These are phyloP conservation scores for Mycena venus DNA, from an alignment of 768 basidiomycete species.

Conservation along the genomic window DNA sequence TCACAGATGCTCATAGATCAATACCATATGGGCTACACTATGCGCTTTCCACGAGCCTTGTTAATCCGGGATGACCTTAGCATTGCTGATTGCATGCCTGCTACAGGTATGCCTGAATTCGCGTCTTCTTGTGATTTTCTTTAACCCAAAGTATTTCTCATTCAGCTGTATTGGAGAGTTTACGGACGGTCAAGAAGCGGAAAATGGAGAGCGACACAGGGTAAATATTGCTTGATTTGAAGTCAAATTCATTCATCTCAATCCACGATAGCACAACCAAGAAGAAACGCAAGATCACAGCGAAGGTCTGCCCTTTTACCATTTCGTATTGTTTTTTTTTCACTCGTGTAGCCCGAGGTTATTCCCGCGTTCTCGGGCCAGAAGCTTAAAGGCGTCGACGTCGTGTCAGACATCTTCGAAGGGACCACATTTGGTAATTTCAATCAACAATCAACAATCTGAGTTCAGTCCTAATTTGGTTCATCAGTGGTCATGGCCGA, in stretches of 20 bases:
- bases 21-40: constrained; percentile 88
- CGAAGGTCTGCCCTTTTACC: constrained; percentile 61
- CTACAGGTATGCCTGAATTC: constrained; percentile 73
- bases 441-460: neutral
- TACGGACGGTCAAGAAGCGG: constrained; percentile 77
- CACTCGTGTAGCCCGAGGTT: constrained; percentile 60
- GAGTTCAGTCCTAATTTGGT: constrained; percentile 7
- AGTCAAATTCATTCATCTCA: neutral
- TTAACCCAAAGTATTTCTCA: neutral
- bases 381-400: constrained; percentile 69
- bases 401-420: constrained; percentile 77
- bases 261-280: constrained; percentile 43
- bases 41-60: constrained; percentile 94
- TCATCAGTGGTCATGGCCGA: constrained; percentile 81
- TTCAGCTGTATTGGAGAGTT: constrained; percentile 69
- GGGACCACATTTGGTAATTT: constrained; percentile 81
- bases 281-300: constrained; percentile 71
- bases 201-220: constrained; percentile 76
- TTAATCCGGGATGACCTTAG: constrained; percentile 84
- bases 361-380: constrained; percentile 77
- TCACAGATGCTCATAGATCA: constrained; percentile 63
- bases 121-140: neutral
- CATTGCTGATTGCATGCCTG: constrained; percentile 79
- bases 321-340: neutral
- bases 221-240: constrained; percentile 46